Conservation (phyloP, 768 basidiomycete genomes). For the Pulveroboletus frians region DNA sequence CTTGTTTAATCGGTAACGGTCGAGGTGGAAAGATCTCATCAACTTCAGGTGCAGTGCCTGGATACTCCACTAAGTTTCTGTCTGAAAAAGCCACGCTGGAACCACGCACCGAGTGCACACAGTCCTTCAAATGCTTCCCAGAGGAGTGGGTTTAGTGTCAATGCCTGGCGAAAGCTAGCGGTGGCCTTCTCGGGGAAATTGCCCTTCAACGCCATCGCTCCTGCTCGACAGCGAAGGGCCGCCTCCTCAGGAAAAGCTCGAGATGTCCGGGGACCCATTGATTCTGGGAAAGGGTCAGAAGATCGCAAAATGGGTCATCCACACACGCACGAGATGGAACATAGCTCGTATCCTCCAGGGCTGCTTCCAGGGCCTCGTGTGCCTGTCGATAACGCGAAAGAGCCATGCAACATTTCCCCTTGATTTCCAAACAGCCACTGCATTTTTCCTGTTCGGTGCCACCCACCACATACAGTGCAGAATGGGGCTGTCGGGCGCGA, state of each 20-base stretch:
- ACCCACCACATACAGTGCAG: conserved; percentile 68
- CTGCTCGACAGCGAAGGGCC: conserved; percentile 70
- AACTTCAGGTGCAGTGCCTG: conserved; percentile 67
- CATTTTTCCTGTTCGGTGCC: conserved; percentile 56
- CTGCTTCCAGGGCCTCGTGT: conserved; percentile 61
- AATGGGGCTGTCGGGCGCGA: conserved; percentile 63
- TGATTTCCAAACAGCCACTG: conserved; percentile 73
- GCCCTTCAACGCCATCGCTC: conserved; percentile 70
- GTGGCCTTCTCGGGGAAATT: conserved; percentile 74
- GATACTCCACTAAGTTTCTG: conserved; percentile 12
- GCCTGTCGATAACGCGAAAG: conserved; percentile 77
- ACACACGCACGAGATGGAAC: conserved; percentile 52
- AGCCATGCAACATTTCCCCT: conserved; percentile 65
- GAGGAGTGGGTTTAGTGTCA: conserved; percentile 69
- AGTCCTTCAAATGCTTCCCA: conserved; percentile 94
- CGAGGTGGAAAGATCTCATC: conserved; percentile 69
- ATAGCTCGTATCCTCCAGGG: conserved; percentile 48
- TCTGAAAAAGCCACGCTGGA: conserved; percentile 4
- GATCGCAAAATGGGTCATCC: conserved; percentile 1
- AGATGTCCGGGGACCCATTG: conserved; percentile 49
- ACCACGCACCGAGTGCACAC: conserved; percentile 62
- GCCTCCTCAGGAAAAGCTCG: conserved; percentile 67
- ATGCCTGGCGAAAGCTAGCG: conserved; percentile 63
- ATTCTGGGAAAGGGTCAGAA: conserved; percentile 38
- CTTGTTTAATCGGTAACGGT: conserved; percentile 49